Evolutionary conservation across 2,329 filamentous ascomycete genomes (phyloP).

Genomic region (Plenodomus lindquistii): DNA sequence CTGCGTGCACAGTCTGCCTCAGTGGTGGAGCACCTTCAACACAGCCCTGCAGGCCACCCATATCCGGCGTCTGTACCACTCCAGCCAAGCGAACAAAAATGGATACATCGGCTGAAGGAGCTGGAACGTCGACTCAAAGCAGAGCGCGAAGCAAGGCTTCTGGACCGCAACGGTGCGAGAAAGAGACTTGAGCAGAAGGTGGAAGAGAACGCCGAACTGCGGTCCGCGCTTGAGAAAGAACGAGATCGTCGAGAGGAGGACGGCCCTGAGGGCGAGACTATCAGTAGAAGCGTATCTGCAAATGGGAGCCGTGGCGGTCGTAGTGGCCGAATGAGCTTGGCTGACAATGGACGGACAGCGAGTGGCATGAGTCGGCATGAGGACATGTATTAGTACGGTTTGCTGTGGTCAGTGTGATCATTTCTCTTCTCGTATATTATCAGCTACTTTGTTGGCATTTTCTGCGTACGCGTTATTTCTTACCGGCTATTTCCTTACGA

Average conservation of each 20-base stretch:
- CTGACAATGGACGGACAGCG: constrained; percentile 16
- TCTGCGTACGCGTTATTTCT: background rate
- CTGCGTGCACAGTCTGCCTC: constrained; percentile 60
- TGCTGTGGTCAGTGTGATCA: background rate
- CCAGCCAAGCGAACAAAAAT: constrained; percentile 68
- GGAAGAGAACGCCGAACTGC: constrained; percentile 72
- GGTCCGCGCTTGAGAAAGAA: constrained; percentile 65
- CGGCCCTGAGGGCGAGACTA: constrained; percentile 4
- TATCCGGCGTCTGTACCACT: constrained; percentile 43
- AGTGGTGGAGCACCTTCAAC: constrained; percentile 51
- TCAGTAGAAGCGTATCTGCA: constrained; percentile 21
- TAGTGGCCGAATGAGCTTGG: constrained; percentile 24
- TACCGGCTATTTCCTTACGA: constrained; percentile 5
- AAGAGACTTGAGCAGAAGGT: constrained; percentile 78
- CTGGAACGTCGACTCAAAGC: constrained; percentile 86
- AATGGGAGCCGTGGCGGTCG: constrained; percentile 21
- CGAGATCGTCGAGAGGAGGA: constrained; percentile 40
- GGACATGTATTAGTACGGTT: constrained; percentile 28
- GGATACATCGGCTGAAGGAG: constrained; percentile 83
- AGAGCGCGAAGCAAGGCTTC: constrained; percentile 81
- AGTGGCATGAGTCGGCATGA: constrained; percentile 14
- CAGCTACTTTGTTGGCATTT: constrained; percentile 1
- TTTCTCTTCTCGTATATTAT: constrained; percentile 1
- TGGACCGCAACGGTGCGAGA: constrained; percentile 82
- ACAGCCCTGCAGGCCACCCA: constrained; percentile 30